These are phyloP conservation scores for Coniochaeta sp. DNA, from an alignment of 2,329 filamentous ascomycete species.

Conservation along the genomic window DNA sequence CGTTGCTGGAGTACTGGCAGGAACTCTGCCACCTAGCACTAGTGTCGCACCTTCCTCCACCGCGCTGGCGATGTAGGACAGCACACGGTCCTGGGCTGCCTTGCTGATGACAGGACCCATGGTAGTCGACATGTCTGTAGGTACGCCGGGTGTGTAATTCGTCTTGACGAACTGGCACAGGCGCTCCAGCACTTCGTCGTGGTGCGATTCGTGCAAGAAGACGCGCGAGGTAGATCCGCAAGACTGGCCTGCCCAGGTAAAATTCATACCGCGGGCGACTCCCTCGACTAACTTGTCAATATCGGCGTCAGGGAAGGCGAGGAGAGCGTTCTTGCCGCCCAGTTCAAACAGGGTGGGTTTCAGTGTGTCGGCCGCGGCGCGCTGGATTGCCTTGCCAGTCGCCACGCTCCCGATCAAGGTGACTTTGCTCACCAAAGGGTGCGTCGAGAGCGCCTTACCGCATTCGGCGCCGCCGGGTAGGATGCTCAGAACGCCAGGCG, in stretches of 20 bases:
- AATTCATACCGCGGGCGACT: conserved; percentile 44
- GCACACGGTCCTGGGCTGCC: conserved; percentile 53
- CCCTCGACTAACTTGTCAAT: conserved; percentile 59
- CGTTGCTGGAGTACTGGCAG: background rate
- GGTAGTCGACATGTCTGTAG: background rate
- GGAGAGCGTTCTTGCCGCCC: conserved; percentile 54
- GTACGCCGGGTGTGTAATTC: background rate
- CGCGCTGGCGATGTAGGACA: conserved; percentile 54
- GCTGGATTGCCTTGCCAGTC: conserved; percentile 6
- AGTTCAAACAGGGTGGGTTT: conserved; percentile 17
- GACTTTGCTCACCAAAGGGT: conserved; percentile 6
- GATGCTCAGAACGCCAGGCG: conserved; percentile 62
- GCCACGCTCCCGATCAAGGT: conserved; percentile 5
- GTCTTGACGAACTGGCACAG: conserved; percentile 53
- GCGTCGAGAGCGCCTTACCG: conserved; percentile 4
- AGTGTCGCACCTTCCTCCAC: conserved; percentile 54
- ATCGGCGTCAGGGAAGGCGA: conserved; percentile 39
- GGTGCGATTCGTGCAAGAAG: conserved; percentile 44
- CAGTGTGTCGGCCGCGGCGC: conserved; percentile 6
- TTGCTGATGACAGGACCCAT: conserved; percentile 55
- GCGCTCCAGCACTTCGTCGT: conserved; percentile 47
- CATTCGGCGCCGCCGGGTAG: conserved; percentile 49
- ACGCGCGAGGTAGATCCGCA: conserved; percentile 48
- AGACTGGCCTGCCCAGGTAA: conserved; percentile 47
- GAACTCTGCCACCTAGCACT: conserved; percentile 38